Conservation (phyloP, 1,284 basidiomycete genomes). For the Phellinidium pouzarii region DNA sequence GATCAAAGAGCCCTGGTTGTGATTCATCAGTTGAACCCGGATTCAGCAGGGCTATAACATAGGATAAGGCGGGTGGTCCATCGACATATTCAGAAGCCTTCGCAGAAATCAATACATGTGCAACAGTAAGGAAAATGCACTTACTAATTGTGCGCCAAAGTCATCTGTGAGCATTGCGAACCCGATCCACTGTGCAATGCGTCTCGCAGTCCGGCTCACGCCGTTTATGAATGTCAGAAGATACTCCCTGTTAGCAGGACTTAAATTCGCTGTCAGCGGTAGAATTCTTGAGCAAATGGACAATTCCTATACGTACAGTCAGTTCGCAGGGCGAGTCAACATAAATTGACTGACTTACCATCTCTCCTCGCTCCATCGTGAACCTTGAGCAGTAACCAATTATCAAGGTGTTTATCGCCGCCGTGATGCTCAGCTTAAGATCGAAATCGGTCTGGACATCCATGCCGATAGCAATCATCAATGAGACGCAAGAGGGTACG, state of each 20-base stretch:
- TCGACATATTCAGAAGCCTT: slow-evolving; percentile 29
- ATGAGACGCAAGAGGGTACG: slow-evolving; percentile 41
- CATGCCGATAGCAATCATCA: slow-evolving; percentile 46
- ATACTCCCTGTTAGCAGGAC: slow-evolving; percentile 38
- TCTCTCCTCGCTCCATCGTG: slow-evolving; percentile 26
- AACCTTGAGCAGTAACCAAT: slow-evolving; percentile 29
- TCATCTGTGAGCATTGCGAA: slow-evolving; percentile 35
- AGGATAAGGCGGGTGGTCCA: slow-evolving; percentile 38
- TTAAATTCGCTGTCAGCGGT: slow-evolving; percentile 30
- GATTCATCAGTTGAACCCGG: slow-evolving; percentile 7
- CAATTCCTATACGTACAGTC: slow-evolving; percentile 34
- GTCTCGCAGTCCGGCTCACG: slow-evolving; percentile 41
- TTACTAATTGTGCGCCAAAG: slow-evolving; percentile 24
- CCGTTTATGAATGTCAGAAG: slow-evolving; percentile 46
- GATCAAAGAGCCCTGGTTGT: slow-evolving; percentile 17
- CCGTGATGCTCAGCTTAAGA: slow-evolving; percentile 38
- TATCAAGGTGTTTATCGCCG: slow-evolving; percentile 41
- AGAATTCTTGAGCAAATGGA: slow-evolving; percentile 40
- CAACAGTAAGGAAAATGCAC: slow-evolving; percentile 22
- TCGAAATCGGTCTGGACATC: slow-evolving; percentile 42
- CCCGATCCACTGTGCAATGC: slow-evolving; percentile 53
- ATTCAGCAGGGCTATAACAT: slow-evolving; percentile 33
- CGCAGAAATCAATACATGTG: slow-evolving; percentile 1
- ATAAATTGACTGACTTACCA: slow-evolving; percentile 27
- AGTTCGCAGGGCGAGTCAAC: neutral